A percentile compares a stretch with the other conserved stretches of the same genome.
Conservation (phyloP, 345 rosid genomes). For the Hibiscus mutabilis region DNA sequence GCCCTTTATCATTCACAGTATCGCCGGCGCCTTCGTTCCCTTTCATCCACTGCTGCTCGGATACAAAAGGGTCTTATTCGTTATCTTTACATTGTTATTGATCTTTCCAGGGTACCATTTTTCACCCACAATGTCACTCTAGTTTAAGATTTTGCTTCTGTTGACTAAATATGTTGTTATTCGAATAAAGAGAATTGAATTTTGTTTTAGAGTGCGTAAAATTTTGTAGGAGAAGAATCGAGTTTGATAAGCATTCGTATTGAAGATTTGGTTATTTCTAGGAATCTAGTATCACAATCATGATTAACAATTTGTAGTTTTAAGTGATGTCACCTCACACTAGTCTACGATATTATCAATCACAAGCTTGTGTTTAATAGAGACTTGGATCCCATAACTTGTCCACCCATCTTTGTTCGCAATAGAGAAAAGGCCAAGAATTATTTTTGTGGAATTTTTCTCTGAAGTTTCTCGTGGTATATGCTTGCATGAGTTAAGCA, state of each 20-base stretch:
- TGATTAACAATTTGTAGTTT: neutral
- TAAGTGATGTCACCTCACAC: neutral
- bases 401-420: neutral
- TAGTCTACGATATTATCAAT: neutral
- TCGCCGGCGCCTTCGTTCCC: slow-evolving; percentile 52
- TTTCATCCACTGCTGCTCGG: slow-evolving; percentile 53
- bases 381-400: neutral
- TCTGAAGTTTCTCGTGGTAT: neutral
- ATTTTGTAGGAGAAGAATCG: neutral
- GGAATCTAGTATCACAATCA: neutral
- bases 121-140: neutral
- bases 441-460: neutral
- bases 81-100: slow-evolving; percentile 71
- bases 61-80: slow-evolving; percentile 95
- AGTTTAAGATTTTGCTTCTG: neutral
- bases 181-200: neutral
- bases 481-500: neutral
- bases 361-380: neutral
- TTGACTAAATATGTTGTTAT: neutral
- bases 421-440: neutral
- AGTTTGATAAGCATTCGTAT: neutral
- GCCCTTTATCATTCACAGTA: slow-evolving; percentile 53
- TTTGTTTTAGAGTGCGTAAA: neutral
- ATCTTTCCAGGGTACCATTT: slow-evolving; percentile 63
- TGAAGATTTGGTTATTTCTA: neutral